Evolutionary conservation across 192 early-diverging fungal species (phyloP).

Genomic region (Rhizophagus sp.): DNA sequence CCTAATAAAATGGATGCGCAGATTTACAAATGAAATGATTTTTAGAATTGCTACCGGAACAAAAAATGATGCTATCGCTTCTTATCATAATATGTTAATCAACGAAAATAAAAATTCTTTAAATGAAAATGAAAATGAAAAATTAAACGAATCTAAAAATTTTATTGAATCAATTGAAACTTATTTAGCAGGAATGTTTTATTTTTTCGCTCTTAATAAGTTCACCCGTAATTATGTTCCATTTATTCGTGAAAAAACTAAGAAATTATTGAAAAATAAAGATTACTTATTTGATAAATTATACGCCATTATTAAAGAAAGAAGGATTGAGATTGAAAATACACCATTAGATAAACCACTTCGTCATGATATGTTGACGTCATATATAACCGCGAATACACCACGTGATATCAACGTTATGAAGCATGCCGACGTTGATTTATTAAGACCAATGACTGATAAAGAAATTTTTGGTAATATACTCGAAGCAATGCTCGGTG

Average conservation of each 20-base stretch:
- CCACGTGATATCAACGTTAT: background rate
- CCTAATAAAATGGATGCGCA: background rate
- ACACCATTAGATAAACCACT: background rate
- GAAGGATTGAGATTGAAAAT: conserved; percentile 7
- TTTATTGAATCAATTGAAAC: background rate
- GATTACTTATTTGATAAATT: background rate
- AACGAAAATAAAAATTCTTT: background rate
- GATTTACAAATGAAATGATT: background rate
- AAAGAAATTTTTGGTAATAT: conserved; percentile 5
- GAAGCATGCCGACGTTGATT: background rate
- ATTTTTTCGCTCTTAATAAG: background rate
- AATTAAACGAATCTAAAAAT: background rate
- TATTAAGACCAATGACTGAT: conserved; percentile 12
- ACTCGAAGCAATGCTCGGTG: background rate
- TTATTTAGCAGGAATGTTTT: background rate
- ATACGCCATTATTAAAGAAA: background rate
- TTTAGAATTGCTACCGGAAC: background rate
- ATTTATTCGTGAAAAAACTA: background rate
- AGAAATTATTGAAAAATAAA: background rate
- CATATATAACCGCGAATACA: conserved; percentile 5
- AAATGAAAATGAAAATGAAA: background rate
- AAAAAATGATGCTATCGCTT: background rate
- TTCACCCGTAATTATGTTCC: background rate
- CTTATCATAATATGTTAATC: background rate
- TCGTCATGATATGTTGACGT: background rate